Evolutionary conservation across 1,139 yeast species (phyloP), one percentile per base, ranked within the genome.

Genomic region (Protomyces arabidopsidicola): DNA sequence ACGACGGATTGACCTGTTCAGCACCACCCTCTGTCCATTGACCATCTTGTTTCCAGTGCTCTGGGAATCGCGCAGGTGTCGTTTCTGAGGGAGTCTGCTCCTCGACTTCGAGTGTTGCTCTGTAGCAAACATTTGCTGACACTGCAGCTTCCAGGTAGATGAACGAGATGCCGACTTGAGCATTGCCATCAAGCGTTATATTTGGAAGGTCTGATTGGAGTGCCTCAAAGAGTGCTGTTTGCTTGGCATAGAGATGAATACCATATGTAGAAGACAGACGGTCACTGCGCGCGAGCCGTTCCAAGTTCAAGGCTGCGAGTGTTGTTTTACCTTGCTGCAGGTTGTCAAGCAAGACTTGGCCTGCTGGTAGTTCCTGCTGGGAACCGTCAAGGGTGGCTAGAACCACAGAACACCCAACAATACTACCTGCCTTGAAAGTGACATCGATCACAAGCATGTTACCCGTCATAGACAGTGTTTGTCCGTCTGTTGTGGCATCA

Each of bases 381-480:
- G 53, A 38, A 3, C 62, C 62, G 22, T 58, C 62, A 8, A 42
- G 52, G 10, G 34, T 58, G 42, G 62, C 62, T n/a, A 58, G 56
- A 1, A 58, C 62, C 3, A 58, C 52, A 4, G 62, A 51, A 52
- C 62, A 58, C 22, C 52, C 24, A 3, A n/a, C 31, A 10, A 58
- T 20, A 1, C 31, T 58, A 22, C 18, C 42, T 6, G 45, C 24
- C 3, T 58, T 56, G 34, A 58, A 36, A 14, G 42, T 54, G 31
- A 58, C 27, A 45, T 58, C 62, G 12, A 58, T 55, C 31, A 58
- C 62, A 42, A 58, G 53, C n/a, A 58, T 58, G 24, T 52, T 51
- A 31, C 62, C 62, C 20, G 62, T 58, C 22, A 58, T 39, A 24
- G 62, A 58, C 20, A 58, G 56, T 9, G 48, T 58, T 8, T 45